phyloP scores from a whole-genome alignment of 805 yeast species.

The Blastobotrys parvus region DNA sequence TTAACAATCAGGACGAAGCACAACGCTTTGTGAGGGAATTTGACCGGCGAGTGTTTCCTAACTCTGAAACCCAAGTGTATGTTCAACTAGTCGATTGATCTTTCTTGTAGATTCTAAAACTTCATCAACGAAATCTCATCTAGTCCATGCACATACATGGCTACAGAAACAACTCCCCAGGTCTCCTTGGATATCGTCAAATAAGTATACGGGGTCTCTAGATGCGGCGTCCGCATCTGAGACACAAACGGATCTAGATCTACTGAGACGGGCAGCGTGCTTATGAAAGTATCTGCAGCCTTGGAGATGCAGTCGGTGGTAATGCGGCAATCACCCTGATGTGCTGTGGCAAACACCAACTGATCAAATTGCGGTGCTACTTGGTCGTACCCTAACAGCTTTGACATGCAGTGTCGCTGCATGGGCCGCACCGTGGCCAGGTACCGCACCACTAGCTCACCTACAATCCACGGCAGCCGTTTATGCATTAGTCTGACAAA shows the following conservation, averaged over 20 bases:
- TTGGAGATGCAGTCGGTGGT: background rate
- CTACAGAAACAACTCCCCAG: background rate
- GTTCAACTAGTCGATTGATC: slow-evolving; percentile 27
- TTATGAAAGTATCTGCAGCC: background rate
- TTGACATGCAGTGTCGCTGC: background rate
- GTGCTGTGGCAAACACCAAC: background rate
- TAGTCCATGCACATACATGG: slow-evolving; percentile 1
- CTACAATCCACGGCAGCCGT: background rate
- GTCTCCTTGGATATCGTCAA: background rate
- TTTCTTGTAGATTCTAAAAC: background rate
- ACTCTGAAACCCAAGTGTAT: slow-evolving; percentile 19
- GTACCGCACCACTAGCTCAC: background rate
- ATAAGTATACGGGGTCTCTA: background rate
- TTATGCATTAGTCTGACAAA: too few relatives aligned
- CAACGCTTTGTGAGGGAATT: slow-evolving; percentile 24
- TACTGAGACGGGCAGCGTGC: too few relatives aligned
- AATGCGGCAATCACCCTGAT: too few relatives aligned
- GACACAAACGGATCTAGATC: background rate
- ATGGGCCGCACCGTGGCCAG: background rate
- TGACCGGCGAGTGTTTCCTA: slow-evolving; percentile 22
- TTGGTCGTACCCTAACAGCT: background rate
- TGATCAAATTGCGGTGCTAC: background rate
- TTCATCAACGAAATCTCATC: background rate
- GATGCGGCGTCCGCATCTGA: background rate
- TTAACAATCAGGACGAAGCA: slow-evolving; percentile 25